Evolutionary conservation across 78 protist species (phyloP).

Genomic region (Goniomonas avonlea): DNA sequence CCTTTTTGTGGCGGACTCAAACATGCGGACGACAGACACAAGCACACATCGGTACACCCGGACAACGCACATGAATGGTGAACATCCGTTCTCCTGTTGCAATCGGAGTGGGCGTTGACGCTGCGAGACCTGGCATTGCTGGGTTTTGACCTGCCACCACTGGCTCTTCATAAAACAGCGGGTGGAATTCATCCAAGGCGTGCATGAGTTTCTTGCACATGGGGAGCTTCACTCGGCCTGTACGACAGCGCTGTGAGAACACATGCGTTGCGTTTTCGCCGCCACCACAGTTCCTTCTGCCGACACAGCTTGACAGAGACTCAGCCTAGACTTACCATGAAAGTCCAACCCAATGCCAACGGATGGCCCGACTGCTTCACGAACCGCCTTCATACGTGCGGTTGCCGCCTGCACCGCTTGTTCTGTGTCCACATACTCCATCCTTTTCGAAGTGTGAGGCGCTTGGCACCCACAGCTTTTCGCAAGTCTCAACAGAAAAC

Average conservation of each 20-base stretch:
- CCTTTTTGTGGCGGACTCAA: too few relatives aligned
- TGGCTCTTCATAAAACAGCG: conserved; percentile 19
- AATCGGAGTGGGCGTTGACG: neutral
- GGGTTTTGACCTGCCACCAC: conserved; percentile 1
- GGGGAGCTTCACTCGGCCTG: conserved; percentile 16
- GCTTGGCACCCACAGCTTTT: too few relatives aligned
- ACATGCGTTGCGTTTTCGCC: too few relatives aligned
- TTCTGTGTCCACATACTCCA: neutral
- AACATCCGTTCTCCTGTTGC: conserved; percentile 18
- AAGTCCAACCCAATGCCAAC: conserved; percentile 21
- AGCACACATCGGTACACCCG: too few relatives aligned
- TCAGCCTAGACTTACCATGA: too few relatives aligned
- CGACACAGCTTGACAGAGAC: too few relatives aligned
- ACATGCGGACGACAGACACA: too few relatives aligned
- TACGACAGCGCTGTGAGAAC: too few relatives aligned
- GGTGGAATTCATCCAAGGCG: neutral
- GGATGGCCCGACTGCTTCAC: conserved; percentile 11
- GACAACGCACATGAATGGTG: too few relatives aligned
- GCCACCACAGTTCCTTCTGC: too few relatives aligned
- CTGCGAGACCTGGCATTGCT: neutral
- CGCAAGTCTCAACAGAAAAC: too few relatives aligned
- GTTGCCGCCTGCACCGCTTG: neutral
- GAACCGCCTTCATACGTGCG: conserved; percentile 13
- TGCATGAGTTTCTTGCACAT: conserved; percentile 3
- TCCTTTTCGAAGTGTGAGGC: too few relatives aligned